Base-by-base conservation (phyloP, 192 early-diverging fungal genomes). In the Podila epicladia region DNA sequence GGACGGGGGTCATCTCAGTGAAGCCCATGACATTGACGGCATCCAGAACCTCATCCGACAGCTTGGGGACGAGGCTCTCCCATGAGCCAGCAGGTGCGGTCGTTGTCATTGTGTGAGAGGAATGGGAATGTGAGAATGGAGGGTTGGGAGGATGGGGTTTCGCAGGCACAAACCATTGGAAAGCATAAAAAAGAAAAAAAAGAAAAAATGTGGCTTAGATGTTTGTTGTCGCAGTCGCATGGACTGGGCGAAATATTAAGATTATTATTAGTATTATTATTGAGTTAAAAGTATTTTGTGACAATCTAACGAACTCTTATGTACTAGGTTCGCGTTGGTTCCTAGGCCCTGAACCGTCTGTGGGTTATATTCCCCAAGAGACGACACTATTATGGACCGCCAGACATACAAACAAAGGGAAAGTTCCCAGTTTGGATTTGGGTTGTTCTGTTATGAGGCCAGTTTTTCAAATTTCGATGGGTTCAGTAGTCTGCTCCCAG, bases 1-100 rank as follows among this genome's bases (percentile, higher is more conserved):
- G 98, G 22, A 98, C 96, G 5, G 97, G 97, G 4, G 96, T 99
- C 95, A 97, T 97, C 50, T 89, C 82, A 8, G 88, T 74, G 74
- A 96, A 99, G 5, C 94, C 95, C 58, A 95, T 84, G 32, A 85
- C 83, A 9, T 64, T 64, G 4, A 96, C 76, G 2, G 88, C 87
- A 12, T 91, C 87, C 9, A 93, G 82, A 32, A 91, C 71, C 7
- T 71, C 63, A 24, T 75, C 62, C 58, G 88, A 89, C 61, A 95
- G 86, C 24, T 85, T 73, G 29, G 93, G 90, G 57, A 86, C 78
- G 35, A 95, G 80, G 50, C 87, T 64, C 65, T 72, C 78, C 93
- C 93, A 95, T 17, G 86, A 67, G 51, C 87, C 89, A 37, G 92
- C 93, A 57, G 84, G 88, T 62, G 84, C 86, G 65, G 55, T 62